These are phyloP conservation scores for Penicillium sp. DNA, from an alignment of 2,329 filamentous ascomycete genomes.

Conservation along the genomic window DNA sequence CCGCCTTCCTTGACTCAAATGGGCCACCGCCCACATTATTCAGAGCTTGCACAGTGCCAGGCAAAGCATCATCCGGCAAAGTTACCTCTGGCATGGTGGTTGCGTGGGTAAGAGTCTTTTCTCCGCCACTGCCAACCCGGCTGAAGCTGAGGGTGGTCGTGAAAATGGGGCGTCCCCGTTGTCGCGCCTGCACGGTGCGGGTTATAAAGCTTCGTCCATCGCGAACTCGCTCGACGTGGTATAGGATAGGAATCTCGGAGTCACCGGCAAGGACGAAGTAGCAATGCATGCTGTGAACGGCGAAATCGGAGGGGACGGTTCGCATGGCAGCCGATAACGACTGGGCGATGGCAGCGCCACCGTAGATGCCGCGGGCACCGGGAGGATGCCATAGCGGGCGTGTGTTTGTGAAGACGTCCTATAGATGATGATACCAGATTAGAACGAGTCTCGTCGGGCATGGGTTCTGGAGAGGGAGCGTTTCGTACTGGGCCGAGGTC, in stretches of 20 bases:
- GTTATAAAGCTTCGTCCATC: constrained; percentile 89
- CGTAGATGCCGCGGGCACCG: constrained; percentile 89
- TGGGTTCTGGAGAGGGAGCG: neutral
- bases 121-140: constrained; percentile 57
- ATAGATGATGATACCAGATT: neutral
- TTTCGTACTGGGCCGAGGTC: constrained; percentile 60
- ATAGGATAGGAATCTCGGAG: constrained; percentile 80
- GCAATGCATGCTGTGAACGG: constrained; percentile 96
- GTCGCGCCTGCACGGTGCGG: constrained; percentile 91
- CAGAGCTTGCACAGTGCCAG: constrained; percentile 34
- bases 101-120: constrained; percentile 65
- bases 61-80: constrained; percentile 39
- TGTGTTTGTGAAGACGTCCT: constrained; percentile 95
- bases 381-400: constrained; percentile 89
- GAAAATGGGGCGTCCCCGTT: constrained; percentile 87
- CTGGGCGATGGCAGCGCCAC: constrained; percentile 90
- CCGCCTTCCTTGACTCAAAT: constrained; percentile 60
- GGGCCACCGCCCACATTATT: constrained; percentile 48
- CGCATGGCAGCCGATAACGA: constrained; percentile 83
- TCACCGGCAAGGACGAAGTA: constrained; percentile 96
- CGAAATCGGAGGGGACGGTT: constrained; percentile 78
- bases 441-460: neutral
- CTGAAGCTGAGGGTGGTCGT: constrained; percentile 93
- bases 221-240: constrained; percentile 91
- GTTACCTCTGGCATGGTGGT: constrained; percentile 59